Evolutionary conservation across 1,284 basidiomycete species (phyloP), one percentile per base, ranked within the genome.

Genomic region (Sporisorium graminicola): DNA sequence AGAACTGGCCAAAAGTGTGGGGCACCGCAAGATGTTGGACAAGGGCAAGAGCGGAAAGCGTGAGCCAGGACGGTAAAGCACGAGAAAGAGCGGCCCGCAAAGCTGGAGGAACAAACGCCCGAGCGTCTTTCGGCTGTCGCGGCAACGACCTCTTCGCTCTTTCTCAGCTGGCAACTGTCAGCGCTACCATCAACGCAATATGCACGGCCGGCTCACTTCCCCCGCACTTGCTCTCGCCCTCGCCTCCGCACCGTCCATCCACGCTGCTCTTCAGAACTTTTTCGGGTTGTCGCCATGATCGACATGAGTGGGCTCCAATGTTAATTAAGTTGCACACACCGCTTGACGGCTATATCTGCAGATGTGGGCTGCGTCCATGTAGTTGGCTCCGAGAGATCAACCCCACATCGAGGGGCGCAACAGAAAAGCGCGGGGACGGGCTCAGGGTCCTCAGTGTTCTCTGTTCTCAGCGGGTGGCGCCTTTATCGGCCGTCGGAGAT

Each of bases 401-500:
- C 37, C 35, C 37, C 37, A 40, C 14, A 40, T 8, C 16, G 37
- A 16, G 37, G n/a, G n/a, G n/a, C n/a, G n/a, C n/a, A 12, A 40
- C 14, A 14, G 18, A n/a, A 49, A 49, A 6, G 47, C 27, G 47
- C 47, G 27, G 47, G 47, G 47, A n/a, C 10, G 3, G 20, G 18
- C 26, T 16, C 7, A 18, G 4, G 7, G 37, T 18, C 29, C 58
- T 49, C 44, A 69, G 61, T 57, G 67, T 64, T 57, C 53, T 27
- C n/a, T 1, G 14, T 14, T 47, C 46, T 31, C 29, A 31, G 43
- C 9, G 43, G 27, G 18, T 3, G n/a, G 24, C 37, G 59, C 63
- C 69, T 72, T 65, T 72, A 50, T 72, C 69, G 69, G 69, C 69
- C 69, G 63, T 72, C 63, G 69, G 47, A 27, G 40, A 10, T 29